phyloP scores from a whole-genome alignment of 768 basidiomycete genomes.

The Boletus rubropictus region DNA sequence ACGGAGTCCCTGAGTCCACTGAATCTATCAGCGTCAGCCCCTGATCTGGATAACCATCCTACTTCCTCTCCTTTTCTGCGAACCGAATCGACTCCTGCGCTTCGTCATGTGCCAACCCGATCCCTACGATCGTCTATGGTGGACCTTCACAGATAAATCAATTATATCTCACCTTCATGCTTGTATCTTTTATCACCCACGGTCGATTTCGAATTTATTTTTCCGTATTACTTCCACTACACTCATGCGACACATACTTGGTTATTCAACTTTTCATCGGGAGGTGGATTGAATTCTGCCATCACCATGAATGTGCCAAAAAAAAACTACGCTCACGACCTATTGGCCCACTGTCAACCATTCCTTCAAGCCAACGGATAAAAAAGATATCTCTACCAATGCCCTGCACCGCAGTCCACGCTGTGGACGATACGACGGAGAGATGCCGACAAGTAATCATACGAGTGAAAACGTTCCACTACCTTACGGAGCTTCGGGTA shows the following conservation, averaged over 20 bases:
- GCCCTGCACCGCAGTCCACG: conserved; percentile 19
- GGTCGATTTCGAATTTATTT: neutral
- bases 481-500: conserved; percentile 52
- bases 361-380: conserved; percentile 8
- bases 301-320: conserved; percentile 1
- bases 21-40: conserved; percentile 21
- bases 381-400: conserved; percentile 6
- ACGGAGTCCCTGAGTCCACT: conserved; percentile 7
- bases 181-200: conserved; percentile 21
- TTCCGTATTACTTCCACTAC: neutral
- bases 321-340: conserved; percentile 7
- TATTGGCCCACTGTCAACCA: conserved; percentile 11
- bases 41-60: conserved; percentile 20
- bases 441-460: conserved; percentile 13
- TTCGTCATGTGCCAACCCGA: conserved; percentile 10
- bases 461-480: conserved; percentile 16
- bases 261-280: neutral
- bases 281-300: conserved; percentile 4
- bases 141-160: conserved; percentile 25
- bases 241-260: neutral
- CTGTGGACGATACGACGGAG: conserved; percentile 7
- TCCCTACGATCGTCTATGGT: conserved; percentile 11
- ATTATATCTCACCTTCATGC: conserved; percentile 15
- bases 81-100: conserved; percentile 10
- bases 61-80: conserved; percentile 9